A percentile compares a stretch with the other conserved stretches of the same genome.
These are phyloP conservation scores for Exophiala calicioides DNA, from an alignment of 2,329 filamentous ascomycete genomes.

Conservation along the genomic window DNA sequence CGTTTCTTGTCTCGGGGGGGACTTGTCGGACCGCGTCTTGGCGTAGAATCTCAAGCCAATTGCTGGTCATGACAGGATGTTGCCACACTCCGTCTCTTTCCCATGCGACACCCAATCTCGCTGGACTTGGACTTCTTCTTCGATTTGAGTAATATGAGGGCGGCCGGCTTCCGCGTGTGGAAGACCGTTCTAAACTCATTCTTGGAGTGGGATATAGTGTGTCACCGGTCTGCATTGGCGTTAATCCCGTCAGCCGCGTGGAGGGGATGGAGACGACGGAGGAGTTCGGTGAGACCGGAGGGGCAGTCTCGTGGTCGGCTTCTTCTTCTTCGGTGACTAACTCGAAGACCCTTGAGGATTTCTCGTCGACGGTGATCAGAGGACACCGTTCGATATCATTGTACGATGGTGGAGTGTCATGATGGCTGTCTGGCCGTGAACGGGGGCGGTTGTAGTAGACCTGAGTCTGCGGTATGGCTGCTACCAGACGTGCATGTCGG, in stretches of 20 bases:
- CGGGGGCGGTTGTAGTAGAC: constrained; percentile 3
- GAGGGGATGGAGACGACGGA: constrained; percentile 28
- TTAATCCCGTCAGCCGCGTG: constrained; percentile 27
- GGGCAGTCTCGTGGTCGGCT: constrained; percentile 6
- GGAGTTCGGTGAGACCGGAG: constrained; percentile 24
- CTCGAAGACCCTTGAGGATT: constrained; percentile 11
- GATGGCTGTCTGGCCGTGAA: constrained; percentile 2
- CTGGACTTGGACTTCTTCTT: constrained; percentile 19
- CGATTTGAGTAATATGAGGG: constrained; percentile 17
- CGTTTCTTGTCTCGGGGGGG: neutral
- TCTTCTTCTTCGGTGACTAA: constrained; percentile 4
- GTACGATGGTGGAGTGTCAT: constrained; percentile 23
- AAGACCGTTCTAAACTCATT: constrained; percentile 13
- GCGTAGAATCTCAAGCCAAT: constrained; percentile 20
- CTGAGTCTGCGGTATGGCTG: constrained; percentile 10
- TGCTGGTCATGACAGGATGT: constrained; percentile 23
- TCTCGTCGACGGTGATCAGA: constrained; percentile 20
- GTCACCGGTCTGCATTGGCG: constrained; percentile 23
- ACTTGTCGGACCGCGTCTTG: constrained; percentile 7
- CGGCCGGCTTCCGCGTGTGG: constrained; percentile 16
- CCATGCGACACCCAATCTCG: constrained; percentile 41
- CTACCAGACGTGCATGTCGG: constrained; percentile 23
- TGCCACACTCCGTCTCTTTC: constrained; percentile 54
- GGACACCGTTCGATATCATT: constrained; percentile 13
- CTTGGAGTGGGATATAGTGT: constrained; percentile 12